A percentile compares a stretch with the other conserved stretches of the same genome.
Evolutionary conservation across 805 yeast species (phyloP).

Genomic region (Saturnispora zaruensis): DNA sequence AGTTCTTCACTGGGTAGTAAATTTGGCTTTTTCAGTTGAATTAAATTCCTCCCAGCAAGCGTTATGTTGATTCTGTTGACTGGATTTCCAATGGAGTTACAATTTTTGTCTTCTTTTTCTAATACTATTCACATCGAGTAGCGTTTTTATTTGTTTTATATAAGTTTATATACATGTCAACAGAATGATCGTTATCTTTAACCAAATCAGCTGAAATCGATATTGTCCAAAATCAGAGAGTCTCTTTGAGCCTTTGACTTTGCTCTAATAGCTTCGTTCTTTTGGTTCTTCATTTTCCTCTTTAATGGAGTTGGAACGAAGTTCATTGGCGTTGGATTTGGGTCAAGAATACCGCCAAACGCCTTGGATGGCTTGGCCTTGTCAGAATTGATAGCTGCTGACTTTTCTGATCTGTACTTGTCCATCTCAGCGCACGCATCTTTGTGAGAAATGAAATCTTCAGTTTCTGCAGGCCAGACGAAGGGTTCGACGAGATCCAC

Average conservation of each 20-base stretch:
- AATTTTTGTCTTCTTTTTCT: not conserved
- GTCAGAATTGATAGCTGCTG: constrained; percentile 55
- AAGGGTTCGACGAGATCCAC: constrained; percentile 94
- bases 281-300: constrained; percentile 39
- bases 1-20: constrained; percentile 7
- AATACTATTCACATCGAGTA: not conserved
- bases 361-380: constrained; percentile 56
- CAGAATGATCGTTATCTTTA: not conserved
- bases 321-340: constrained; percentile 51
- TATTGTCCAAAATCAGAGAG: constrained; percentile 27
- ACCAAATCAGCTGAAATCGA: constrained; percentile 3
- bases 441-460: constrained; percentile 27
- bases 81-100: not conserved
- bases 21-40: constrained; percentile 4
- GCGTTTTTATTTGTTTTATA: not conserved
- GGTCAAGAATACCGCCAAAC: constrained; percentile 59
- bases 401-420: constrained; percentile 43
- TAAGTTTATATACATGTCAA: not conserved
- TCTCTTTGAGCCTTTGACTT: constrained; percentile 24
- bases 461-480: constrained; percentile 75
- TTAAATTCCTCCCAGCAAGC: not conserved
- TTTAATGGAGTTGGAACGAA: constrained; percentile 47
- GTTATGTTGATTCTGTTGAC: not conserved
- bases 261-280: constrained; percentile 27
- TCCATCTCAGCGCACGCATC: constrained; percentile 37